Evolutionary conservation across 345 rosid species (phyloP).

Genomic region (Mercurialis annua): DNA sequence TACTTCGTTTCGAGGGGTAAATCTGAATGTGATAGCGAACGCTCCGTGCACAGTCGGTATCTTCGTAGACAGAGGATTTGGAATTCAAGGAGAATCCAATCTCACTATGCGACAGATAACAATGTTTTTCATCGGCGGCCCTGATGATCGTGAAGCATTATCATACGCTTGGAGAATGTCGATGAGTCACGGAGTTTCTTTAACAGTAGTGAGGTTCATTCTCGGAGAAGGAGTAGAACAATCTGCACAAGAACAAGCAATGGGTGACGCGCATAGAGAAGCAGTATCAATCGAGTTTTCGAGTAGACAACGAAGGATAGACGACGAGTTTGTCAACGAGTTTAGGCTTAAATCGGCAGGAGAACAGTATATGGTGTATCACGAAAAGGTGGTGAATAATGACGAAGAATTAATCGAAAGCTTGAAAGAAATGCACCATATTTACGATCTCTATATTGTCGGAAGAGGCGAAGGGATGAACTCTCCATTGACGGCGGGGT

Average conservation of each 20-base stretch:
- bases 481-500: slow-evolving; percentile 34
- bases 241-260: not conserved
- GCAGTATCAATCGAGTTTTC: not conserved
- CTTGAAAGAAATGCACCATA: slow-evolving; percentile 32
- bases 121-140: slow-evolving; percentile 58
- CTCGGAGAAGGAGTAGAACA: slow-evolving; percentile 17
- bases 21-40: slow-evolving; percentile 41
- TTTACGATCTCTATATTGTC: slow-evolving; percentile 42
- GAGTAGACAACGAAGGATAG: slow-evolving; percentile 24
- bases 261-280: not conserved
- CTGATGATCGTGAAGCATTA: slow-evolving; percentile 68
- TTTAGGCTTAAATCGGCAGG: slow-evolving; percentile 39
- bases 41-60: slow-evolving; percentile 67
- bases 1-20: slow-evolving; percentile 41
- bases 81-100: slow-evolving; percentile 20
- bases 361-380: slow-evolving; percentile 24
- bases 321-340: slow-evolving; percentile 42
- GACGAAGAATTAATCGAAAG: slow-evolving; percentile 38
- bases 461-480: slow-evolving; percentile 45
- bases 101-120: slow-evolving; percentile 15
- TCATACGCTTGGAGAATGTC: slow-evolving; percentile 61
- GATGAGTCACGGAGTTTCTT: slow-evolving; percentile 21
- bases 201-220: slow-evolving; percentile 50
- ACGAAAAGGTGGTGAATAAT: slow-evolving; percentile 39
- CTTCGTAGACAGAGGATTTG: slow-evolving; percentile 61